Evolutionary conservation across 352 stramenopile species (phyloP), one percentile per base, ranked within the genome.

Genomic region (Phytophthora litchii): DNA sequence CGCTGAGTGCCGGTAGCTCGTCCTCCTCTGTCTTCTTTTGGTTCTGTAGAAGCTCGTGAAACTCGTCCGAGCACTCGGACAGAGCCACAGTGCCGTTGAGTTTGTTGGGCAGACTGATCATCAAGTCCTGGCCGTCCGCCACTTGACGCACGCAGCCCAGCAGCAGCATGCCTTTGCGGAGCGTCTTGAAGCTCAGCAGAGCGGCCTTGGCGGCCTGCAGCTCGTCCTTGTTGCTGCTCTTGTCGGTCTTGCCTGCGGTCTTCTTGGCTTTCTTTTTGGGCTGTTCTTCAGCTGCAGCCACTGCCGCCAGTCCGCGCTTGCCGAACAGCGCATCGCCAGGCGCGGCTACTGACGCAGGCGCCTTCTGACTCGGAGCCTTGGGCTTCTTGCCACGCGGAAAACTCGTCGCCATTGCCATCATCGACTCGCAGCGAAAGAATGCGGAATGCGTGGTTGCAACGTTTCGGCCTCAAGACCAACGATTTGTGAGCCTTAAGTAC

Each of bases 91-190:
- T 95, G 42, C 94, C 96, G 45, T 88, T 98, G 52, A 98, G 83
- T 47, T 97, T 96, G 76, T 97, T 98, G 3, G 94, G 94, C 42
- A 99, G 72, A 35, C 75, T 92, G 29, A 99, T 61, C 20, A 98
- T 67, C 32, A 96, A 70, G 57, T 89, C 79, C 29, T 67, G 73
- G 35, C 88, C 74, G 50, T 97, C 79, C 51, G 81, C 88, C 12
- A 98, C 71, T 70, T 98, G 89, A 21, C 91, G 80, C 51, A 98
- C 76, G 50, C 88, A 88, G 19, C 89, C 94, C 16, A 98, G 70
- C 14, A 98, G 59, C 48, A 83, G 62, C 70, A 84, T 64, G 20
- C 80, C 78, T 54, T 89, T 89, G 62, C 62, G 75, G 47, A 94
- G 63, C 21, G 59, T 66, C 56, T 90, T 90, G 73, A 91, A 96